Conservation (phyloP, 202 grass and related monocot species). For the Eragrostis tef region DNA sequence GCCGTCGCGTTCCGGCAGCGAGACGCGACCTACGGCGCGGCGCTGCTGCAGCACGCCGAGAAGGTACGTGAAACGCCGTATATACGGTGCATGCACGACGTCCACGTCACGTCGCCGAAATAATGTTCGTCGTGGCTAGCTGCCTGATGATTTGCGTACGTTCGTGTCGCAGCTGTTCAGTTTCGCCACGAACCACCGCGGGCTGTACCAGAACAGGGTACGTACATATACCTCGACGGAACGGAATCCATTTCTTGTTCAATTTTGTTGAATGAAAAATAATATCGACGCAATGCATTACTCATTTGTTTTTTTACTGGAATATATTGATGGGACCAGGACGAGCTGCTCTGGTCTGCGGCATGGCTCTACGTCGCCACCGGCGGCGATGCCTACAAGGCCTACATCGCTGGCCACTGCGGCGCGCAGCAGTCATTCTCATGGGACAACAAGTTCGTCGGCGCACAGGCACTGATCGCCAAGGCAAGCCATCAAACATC, state of each 20-base stretch:
- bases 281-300: too few species aligned
- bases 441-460: constrained; percentile 86
- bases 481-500: constrained; percentile 48
- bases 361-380: constrained; percentile 77
- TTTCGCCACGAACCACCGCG: constrained; percentile 63
- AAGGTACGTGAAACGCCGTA: constrained; percentile 45
- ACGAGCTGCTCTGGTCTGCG: constrained; percentile 83
- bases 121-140: too few species aligned
- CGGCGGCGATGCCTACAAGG: constrained; percentile 49
- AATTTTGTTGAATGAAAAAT: not conserved
- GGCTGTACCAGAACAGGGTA: constrained; percentile 75
- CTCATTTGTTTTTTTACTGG: too few species aligned
- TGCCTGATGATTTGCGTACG: not conserved
- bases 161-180: constrained; percentile 58
- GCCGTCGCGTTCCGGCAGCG: constrained; percentile 48
- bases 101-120: too few species aligned
- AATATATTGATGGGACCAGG: constrained; percentile 52
- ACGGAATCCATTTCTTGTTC: not conserved
- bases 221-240: constrained; percentile 38
- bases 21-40: constrained; percentile 46
- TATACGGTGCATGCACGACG: not conserved
- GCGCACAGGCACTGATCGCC: constrained; percentile 64
- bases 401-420: constrained; percentile 45
- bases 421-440: constrained; percentile 48
- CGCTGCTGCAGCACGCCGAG: constrained; percentile 63